These are phyloP conservation scores for Penicillium thymicola DNA, from an alignment of 2,329 filamentous ascomycete species.

Conservation along the genomic window DNA sequence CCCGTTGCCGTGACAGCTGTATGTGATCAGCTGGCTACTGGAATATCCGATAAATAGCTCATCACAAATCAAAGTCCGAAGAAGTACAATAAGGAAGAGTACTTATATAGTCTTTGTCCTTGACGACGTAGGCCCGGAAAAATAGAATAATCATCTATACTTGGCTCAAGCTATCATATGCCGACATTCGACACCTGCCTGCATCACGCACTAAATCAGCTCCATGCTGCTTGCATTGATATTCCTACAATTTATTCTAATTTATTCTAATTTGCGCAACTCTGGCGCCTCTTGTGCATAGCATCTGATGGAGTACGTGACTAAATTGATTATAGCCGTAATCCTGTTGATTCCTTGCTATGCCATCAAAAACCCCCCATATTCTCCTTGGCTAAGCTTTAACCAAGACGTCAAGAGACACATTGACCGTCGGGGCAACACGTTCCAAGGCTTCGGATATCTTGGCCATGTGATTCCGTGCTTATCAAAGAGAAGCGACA, in stretches of 20 bases:
- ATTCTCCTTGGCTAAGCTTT: conserved; percentile 8
- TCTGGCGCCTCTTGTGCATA: neutral
- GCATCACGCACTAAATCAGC: neutral
- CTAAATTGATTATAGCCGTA: neutral
- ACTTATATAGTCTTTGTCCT: neutral
- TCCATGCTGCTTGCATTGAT: neutral
- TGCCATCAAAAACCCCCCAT: neutral
- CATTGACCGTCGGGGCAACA: neutral
- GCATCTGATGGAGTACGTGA: neutral
- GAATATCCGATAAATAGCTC: neutral
- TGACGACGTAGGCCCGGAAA: neutral
- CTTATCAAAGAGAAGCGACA: neutral
- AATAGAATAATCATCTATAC: too few relatives aligned
- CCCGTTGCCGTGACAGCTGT: conserved; percentile 36
- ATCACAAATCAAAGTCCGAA: too few relatives aligned
- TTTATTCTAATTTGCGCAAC: too few relatives aligned
- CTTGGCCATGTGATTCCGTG: neutral
- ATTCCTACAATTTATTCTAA: neutral
- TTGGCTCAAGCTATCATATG: neutral
- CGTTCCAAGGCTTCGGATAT: neutral
- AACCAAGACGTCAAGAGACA: neutral
- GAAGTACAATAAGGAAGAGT: neutral
- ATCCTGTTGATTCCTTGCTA: neutral
- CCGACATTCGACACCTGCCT: neutral
- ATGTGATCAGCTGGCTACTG: conserved; percentile 28